Conservation (phyloP, 768 basidiomycete genomes). For the Galerina marginata region DNA sequence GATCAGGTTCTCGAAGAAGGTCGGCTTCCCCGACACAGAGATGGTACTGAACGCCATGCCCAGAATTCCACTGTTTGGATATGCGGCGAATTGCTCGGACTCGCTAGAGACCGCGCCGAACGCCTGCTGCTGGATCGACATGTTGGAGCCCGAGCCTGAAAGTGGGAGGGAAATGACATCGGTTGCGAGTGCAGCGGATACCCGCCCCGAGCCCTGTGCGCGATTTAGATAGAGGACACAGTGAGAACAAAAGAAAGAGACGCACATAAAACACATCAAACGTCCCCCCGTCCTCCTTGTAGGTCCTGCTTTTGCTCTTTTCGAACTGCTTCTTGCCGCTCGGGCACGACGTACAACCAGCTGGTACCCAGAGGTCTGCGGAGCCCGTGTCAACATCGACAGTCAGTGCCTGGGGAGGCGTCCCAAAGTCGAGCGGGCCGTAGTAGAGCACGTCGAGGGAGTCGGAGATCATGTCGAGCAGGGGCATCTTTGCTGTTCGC, state of each 20-base stretch:
- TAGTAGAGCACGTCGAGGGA: conserved; percentile 35
- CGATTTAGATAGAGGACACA: background rate
- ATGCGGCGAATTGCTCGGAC: conserved; percentile 53
- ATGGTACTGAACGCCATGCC: conserved; percentile 70
- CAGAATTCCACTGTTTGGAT: conserved; percentile 62
- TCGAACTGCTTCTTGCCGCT: conserved; percentile 39
- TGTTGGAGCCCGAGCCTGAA: background rate
- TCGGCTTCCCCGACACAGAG: conserved; percentile 47
- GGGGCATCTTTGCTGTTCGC: conserved; percentile 25
- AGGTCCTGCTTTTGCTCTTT: conserved; percentile 47
- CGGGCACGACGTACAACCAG: conserved; percentile 43
- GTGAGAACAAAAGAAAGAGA: conserved; percentile 6
- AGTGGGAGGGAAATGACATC: conserved; percentile 58
- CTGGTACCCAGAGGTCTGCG: conserved; percentile 65
- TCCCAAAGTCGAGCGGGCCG: conserved; percentile 52
- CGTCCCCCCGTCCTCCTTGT: conserved; percentile 27
- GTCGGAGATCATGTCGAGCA: conserved; percentile 29
- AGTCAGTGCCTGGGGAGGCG: conserved; percentile 53
- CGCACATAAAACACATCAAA: conserved; percentile 54
- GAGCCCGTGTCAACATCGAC: conserved; percentile 76
- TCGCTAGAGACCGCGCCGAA: conserved; percentile 57
- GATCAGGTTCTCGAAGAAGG: conserved; percentile 72
- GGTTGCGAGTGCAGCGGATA: conserved; percentile 50
- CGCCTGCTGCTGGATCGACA: conserved; percentile 52
- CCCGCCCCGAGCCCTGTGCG: conserved; percentile 57